phyloP scores from a whole-genome alignment of 179 eudicot genomes.

The Sideroxylon spinosum region DNA sequence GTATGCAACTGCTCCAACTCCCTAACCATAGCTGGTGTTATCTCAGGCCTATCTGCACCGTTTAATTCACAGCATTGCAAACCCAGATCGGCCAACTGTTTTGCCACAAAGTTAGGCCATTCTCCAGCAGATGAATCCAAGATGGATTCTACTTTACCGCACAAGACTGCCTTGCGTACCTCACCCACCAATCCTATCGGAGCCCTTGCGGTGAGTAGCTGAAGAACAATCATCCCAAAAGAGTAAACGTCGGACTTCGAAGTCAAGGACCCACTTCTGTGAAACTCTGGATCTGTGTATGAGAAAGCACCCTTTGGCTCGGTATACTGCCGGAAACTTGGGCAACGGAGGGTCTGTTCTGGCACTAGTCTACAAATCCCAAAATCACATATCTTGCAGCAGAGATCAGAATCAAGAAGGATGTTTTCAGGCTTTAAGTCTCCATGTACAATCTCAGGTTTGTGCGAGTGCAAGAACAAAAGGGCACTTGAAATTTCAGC shows the following conservation, averaged over 20 bases:
- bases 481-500: conserved; percentile 65
- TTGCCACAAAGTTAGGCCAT: conserved; percentile 62
- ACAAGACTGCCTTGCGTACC: conserved; percentile 56
- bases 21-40: conserved; percentile 54
- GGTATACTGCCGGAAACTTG: conserved; percentile 44
- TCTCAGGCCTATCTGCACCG: conserved; percentile 60
- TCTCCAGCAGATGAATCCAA: conserved; percentile 72
- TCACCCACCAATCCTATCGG: conserved; percentile 45
- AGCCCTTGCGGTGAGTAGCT: conserved; percentile 62
- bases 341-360: conserved; percentile 43
- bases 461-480: conserved; percentile 54
- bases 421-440: conserved; percentile 68
- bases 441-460: conserved; percentile 67
- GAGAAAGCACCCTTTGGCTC: conserved; percentile 58
- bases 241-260: conserved; percentile 69
- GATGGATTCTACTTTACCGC: conserved; percentile 45
- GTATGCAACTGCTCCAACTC: conserved; percentile 67
- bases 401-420: conserved; percentile 55
- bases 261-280: conserved; percentile 48
- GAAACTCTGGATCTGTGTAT: conserved; percentile 67
- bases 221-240: conserved; percentile 65
- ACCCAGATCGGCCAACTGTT: conserved; percentile 54
- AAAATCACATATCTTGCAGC: conserved; percentile 63
- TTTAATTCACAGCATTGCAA: conserved; percentile 66
- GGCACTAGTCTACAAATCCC: conserved; percentile 50